phyloP scores from a whole-genome alignment of 495 filamentous ascomycete genomes.

The Penicillium lagena region DNA sequence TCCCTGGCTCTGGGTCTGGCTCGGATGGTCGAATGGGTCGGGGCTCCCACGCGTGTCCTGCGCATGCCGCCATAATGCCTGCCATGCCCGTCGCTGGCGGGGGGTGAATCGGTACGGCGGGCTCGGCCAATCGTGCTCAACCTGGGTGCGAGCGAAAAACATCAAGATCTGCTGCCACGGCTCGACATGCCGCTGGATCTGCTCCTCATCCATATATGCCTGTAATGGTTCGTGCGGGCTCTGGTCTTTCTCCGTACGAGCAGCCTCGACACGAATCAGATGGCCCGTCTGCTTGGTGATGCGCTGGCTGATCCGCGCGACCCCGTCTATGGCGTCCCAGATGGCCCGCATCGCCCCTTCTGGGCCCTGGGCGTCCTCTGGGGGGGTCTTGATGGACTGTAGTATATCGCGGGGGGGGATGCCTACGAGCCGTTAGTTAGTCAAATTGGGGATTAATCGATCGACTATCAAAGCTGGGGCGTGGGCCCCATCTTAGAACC shows the following conservation, averaged over 20 bases:
- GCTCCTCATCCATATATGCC: constrained; percentile 6
- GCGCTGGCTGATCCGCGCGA: constrained; percentile 4
- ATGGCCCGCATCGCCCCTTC: background rate
- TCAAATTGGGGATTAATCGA: no score
- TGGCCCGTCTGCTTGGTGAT: constrained; percentile 1
- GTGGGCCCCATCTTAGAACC: no score
- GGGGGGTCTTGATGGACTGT: no score
- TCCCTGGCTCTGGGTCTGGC: no score
- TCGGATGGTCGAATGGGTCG: no score
- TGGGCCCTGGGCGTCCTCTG: no score
- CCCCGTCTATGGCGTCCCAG: background rate
- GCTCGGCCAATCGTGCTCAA: constrained; percentile 1
- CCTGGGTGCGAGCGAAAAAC: constrained; percentile 9
- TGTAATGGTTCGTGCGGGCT: background rate
- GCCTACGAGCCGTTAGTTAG: no score
- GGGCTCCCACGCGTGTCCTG: no score
- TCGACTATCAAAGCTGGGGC: no score
- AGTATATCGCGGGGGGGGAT: no score
- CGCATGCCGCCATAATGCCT: background rate
- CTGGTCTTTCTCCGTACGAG: background rate
- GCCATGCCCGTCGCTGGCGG: background rate
- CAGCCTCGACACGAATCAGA: background rate
- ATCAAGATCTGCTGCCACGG: constrained; percentile 9
- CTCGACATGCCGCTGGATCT: constrained; percentile 2
- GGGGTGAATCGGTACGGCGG: background rate